Conservation (phyloP, 1,284 basidiomycete species). For the Apiotrichum domesticum region DNA sequence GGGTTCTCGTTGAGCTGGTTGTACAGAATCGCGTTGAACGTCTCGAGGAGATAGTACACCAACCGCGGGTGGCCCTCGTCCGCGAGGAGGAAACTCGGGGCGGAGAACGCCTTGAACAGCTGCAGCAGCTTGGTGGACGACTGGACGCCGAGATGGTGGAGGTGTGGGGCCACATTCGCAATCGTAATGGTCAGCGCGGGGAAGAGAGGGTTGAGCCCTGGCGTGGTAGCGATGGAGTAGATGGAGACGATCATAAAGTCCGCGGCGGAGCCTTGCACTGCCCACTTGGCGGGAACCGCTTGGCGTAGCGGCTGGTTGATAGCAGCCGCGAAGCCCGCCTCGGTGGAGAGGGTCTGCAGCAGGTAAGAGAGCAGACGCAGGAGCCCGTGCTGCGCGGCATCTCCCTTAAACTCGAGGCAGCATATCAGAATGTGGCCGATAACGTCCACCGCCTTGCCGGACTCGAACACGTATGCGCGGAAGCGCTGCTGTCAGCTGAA, state of each 20-base stretch:
- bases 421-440: constrained; percentile 71
- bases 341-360: constrained; percentile 81
- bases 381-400: constrained; percentile 87
- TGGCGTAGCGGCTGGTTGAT: constrained; percentile 55
- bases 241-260: constrained; percentile 87
- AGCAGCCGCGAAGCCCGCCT: constrained; percentile 65
- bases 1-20: constrained; percentile 67
- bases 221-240: constrained; percentile 83
- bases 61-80: constrained; percentile 90
- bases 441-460: constrained; percentile 67
- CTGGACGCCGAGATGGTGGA: constrained; percentile 71
- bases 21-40: constrained; percentile 76
- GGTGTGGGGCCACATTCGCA: constrained; percentile 78
- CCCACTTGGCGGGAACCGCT: constrained; percentile 67
- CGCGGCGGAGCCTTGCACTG: constrained; percentile 62
- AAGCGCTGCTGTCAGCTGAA: constrained; percentile 62
- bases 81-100: constrained; percentile 78
- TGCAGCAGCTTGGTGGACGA: constrained; percentile 77
- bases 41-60: constrained; percentile 67
- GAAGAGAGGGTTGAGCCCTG: constrained; percentile 77
- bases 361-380: constrained; percentile 86
- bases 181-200: constrained; percentile 85
- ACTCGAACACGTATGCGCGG: constrained; percentile 68
- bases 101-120: constrained; percentile 81
- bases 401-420: constrained; percentile 78